phyloP scores from a whole-genome alignment of 495 filamentous ascomycete species.

The Aspergillus ostianus region DNA sequence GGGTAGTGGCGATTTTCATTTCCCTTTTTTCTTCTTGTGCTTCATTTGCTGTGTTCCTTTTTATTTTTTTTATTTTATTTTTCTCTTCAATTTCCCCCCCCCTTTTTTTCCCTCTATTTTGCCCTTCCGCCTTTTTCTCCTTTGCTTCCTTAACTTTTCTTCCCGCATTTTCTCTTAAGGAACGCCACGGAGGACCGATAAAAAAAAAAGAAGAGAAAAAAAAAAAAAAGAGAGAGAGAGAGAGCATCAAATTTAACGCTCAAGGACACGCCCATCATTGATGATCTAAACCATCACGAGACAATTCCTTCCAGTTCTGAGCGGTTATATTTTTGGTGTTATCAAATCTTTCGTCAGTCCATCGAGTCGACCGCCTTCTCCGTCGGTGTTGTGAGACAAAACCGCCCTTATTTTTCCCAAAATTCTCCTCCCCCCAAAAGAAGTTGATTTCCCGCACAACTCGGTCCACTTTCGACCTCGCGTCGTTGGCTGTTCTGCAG shows the following conservation, averaged over 20 bases:
- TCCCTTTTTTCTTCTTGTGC: constrained; percentile 6
- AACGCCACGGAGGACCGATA: constrained; percentile 16
- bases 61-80: constrained; percentile 12
- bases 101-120: constrained; percentile 12
- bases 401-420: constrained; percentile 15
- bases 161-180: constrained; percentile 15
- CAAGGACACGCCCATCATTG: constrained; percentile 29
- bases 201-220: constrained; percentile 11
- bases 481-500: constrained; percentile 9
- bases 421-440: constrained; percentile 14
- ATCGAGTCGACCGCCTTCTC: constrained; percentile 19
- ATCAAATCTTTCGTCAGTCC: constrained; percentile 10
- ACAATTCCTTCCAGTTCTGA: constrained; percentile 20
- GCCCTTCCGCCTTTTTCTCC: constrained; percentile 15
- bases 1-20: constrained; percentile 18
- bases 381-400: constrained; percentile 21
- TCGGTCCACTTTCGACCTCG: constrained; percentile 17
- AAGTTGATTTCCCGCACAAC: constrained; percentile 13
- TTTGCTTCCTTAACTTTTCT: constrained; percentile 10
- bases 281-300: constrained; percentile 27
- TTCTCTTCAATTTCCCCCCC: constrained; percentile 3
- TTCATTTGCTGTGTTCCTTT: not conserved
- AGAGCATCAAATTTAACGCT: constrained; percentile 19
- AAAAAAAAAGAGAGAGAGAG: constrained; percentile 21
- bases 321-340: constrained; percentile 22